phyloP scores from a whole-genome alignment of 2,329 filamentous ascomycete species.

The Simplicillium sp. region DNA sequence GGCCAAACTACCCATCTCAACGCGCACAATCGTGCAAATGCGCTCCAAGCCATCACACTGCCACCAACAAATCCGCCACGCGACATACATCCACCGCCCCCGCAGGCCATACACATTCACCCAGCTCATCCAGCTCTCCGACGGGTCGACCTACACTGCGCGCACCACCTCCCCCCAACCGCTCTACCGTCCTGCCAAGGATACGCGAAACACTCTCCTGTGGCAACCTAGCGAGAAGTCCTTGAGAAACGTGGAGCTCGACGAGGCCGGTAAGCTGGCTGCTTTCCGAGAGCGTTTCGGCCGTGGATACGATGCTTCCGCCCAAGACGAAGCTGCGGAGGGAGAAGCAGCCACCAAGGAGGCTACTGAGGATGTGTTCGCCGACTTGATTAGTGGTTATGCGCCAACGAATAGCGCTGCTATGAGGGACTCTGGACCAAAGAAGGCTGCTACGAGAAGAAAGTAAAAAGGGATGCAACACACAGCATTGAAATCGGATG shows the following conservation, averaged over 20 bases:
- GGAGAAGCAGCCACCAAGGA: constrained; percentile 12
- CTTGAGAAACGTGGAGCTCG: constrained; percentile 81
- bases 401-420: constrained; percentile 25
- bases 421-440: constrained; percentile 24
- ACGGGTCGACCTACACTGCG: constrained; percentile 76
- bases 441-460: constrained; percentile 29
- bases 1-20: constrained; percentile 18
- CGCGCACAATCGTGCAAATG: constrained; percentile 17
- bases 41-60: constrained; percentile 14
- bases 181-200: constrained; percentile 57
- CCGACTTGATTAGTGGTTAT: constrained; percentile 45
- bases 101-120: constrained; percentile 93
- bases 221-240: constrained; percentile 85
- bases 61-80: constrained; percentile 51
- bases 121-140: constrained; percentile 86
- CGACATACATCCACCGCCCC: constrained; percentile 78
- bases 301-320: constrained; percentile 63
- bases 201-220: constrained; percentile 77
- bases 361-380: constrained; percentile 22
- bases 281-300: constrained; percentile 83
- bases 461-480: constrained; percentile 33
- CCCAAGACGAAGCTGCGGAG: constrained; percentile 19
- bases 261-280: constrained; percentile 83
- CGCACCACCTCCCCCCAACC: constrained; percentile 65
- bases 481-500: constrained; percentile 11